These are phyloP conservation scores for Agrocybe pediades DNA, from an alignment of 768 basidiomycete species.

Conservation along the genomic window DNA sequence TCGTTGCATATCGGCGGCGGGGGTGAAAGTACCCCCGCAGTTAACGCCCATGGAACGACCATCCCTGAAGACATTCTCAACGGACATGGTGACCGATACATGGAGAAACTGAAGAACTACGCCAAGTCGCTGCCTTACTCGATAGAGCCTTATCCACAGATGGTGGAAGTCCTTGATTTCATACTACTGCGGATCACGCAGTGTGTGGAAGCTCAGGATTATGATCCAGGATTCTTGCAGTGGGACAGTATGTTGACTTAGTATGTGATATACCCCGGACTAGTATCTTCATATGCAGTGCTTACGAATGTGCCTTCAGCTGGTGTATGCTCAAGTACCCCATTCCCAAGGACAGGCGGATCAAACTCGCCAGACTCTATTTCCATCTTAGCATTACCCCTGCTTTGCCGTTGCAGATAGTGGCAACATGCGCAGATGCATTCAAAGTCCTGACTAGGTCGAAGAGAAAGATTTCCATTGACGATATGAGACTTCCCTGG, in stretches of 20 bases:
- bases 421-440: conserved; percentile 67
- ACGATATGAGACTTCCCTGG: conserved; percentile 85
- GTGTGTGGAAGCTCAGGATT: conserved; percentile 79
- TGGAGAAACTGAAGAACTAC: conserved; percentile 64
- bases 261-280: conserved; percentile 40
- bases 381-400: conserved; percentile 77
- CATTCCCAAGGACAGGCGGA: conserved; percentile 77
- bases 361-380: conserved; percentile 75
- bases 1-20: conserved; percentile 44
- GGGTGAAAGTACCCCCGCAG: conserved; percentile 4
- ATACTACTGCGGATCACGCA: conserved; percentile 70
- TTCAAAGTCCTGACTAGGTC: conserved; percentile 62
- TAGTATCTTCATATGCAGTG: conserved; percentile 5
- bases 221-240: conserved; percentile 76
- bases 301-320: conserved; percentile 35
- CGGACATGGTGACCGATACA: conserved; percentile 43
- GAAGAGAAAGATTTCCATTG: conserved; percentile 72
- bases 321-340: conserved; percentile 88
- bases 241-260: conserved; percentile 79
- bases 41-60: conserved; percentile 11
- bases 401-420: conserved; percentile 70
- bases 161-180: conserved; percentile 76
- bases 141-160: conserved; percentile 73
- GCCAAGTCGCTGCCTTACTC: conserved; percentile 73
- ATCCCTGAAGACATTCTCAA: conserved; percentile 30